Base-by-base conservation (phyloP, 2,329 filamentous ascomycete genomes). In the Cadophora sp. region DNA sequence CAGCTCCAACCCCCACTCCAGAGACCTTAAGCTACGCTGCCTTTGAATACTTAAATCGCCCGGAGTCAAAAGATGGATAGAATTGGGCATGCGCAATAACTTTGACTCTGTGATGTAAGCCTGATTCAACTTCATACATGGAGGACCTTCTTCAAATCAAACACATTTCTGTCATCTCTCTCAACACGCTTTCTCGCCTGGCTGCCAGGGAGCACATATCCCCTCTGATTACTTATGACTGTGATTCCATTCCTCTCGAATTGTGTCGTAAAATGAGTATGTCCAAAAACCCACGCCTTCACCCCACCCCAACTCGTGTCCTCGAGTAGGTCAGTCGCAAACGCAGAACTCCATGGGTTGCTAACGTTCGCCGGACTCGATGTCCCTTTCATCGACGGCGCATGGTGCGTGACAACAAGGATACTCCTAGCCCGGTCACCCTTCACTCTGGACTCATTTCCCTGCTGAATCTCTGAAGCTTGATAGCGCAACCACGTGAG, bases 251-350 rank as follows among this genome's bases (percentile, higher is more conserved):
- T 72, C 51, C 76, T 73, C 56, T 73, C 77, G 58, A 81, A 82
- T 22, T 82, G 77, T 4, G 77, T 80, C 4, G 78, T 79, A 45
- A 78, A 77, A 62, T 83, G 81, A 0, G 82, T 83, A 58, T 82
- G 78, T 0, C 83, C 82, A 71, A 80, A 83, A 0, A 83, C 72
- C 82, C 81, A 83, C 22, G 71, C 64, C 56, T 79, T 78, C 0
- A 82, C 77, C 0, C 73, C 70, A 0, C 65, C 63, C 56, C 56
- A 62, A 20, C 33, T 43, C 22, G 27, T 50, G 41, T 33, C 64
- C 0, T 71, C 68, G 1, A 84, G 70, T 2, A 86, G 67, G 62
- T 88, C 83, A 0, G 85, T 87, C 6, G 82, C 84, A 74, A 87
- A 89, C 0, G 83, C 86, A 11, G 79, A 79, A 0, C 74, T 76